Conservation (phyloP, 768 basidiomycete species). For the Phylloporus sp. region DNA sequence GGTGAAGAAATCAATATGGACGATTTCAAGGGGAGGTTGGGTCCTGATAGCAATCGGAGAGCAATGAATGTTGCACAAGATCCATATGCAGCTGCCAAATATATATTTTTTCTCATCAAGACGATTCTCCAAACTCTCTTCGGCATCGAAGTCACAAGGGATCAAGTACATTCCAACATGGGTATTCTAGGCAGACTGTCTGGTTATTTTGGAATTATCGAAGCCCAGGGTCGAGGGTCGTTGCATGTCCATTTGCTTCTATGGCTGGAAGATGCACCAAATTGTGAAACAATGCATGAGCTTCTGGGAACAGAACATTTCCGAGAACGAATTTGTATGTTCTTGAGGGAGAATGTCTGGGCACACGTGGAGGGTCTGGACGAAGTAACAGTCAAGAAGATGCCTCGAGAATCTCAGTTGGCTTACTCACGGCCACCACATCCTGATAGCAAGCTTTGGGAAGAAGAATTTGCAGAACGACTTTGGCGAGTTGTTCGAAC, state of each 20-base stretch:
- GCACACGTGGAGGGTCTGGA: background rate
- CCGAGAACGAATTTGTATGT: background rate
- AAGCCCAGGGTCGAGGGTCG: background rate
- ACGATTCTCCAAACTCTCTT: background rate
- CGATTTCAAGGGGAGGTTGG: background rate
- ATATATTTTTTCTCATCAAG: background rate
- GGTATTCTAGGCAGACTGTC: background rate
- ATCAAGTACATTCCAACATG: background rate
- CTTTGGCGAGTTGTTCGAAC: background rate
- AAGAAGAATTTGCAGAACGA: background rate
- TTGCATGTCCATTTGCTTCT: background rate
- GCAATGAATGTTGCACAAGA: background rate
- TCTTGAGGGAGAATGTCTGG: background rate
- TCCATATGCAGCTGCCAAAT: constrained; percentile 6
- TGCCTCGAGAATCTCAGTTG: background rate
- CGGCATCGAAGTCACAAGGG: background rate
- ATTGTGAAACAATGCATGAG: background rate
- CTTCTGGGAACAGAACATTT: background rate
- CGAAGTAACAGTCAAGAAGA: background rate
- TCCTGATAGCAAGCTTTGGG: background rate
- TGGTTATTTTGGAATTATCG: background rate
- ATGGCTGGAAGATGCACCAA: background rate
- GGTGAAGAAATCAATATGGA: background rate
- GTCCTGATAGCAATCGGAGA: background rate
- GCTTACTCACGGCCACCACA: background rate